Evolutionary conservation across 108 stramenopile genomes (phyloP), one percentile per base, ranked within the genome.

Genomic region (Nitzschia sp.): DNA sequence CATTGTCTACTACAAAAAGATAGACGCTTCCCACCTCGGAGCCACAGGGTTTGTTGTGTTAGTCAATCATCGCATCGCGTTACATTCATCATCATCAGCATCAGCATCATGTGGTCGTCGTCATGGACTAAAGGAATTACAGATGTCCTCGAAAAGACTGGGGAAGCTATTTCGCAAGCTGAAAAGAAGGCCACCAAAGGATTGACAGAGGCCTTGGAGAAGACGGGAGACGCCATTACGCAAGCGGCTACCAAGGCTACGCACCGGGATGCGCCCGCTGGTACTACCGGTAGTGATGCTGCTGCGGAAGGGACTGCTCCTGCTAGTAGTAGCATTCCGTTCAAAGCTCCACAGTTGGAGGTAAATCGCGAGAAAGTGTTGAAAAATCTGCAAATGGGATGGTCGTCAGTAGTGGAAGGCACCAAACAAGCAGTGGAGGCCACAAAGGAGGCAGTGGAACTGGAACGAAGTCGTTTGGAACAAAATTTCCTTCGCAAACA

Each of bases 81-180:
- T n/a, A n/a, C n/a, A n/a, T n/a, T n/a, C n/a, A n/a, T n/a, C n/a
- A n/a, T n/a, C n/a, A n/a, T n/a, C n/a, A n/a, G n/a, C n/a, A n/a
- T n/a, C n/a, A 42, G 6, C 13, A 62, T 19, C 42, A 73, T 73
- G 72, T 73, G 72, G 72, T 65, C 72, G 27, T 61, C 59, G 35
- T 34, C 45, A 9, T 66, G 64, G 64, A 64, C 68, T 11, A 59
- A 79, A 51, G 76, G 66, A 3, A 29, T 62, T 4, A 55, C 58
- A 24, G 74, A 76, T 34, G 77, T 70, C 35, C 57, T 83, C 34
- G 83, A 81, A 56, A 75, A 81, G 68, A 81, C 80, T 11, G 73
- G 74, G 13, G 74, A 77, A n/a, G 73, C 54, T 17, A 38, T 78
- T 26, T 48, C 57, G 31, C 28, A 75, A n/a, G 69, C 65, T 1